These are phyloP conservation scores for Entonaema liquescens DNA, from an alignment of 495 filamentous ascomycete species.

Conservation along the genomic window DNA sequence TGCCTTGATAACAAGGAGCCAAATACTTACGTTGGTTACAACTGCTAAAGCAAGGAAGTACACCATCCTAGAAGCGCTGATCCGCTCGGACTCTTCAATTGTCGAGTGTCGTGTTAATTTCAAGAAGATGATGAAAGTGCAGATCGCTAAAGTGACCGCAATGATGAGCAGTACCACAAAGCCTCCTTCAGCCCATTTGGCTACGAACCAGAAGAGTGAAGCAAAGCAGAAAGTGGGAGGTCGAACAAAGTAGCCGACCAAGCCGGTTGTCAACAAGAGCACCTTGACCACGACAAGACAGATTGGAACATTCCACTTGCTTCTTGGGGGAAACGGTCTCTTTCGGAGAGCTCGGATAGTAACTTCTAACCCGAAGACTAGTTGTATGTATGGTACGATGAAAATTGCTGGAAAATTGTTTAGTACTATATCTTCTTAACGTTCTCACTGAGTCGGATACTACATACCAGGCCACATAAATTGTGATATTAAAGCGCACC, in stretches of 20 bases:
- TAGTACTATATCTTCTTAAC: constrained; percentile 27
- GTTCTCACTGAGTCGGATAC: not conserved
- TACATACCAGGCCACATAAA: constrained; percentile 59
- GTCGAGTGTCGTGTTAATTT: constrained; percentile 51
- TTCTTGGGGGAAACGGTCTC: constrained; percentile 51
- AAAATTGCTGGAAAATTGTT: constrained; percentile 50
- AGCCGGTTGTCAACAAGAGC: constrained; percentile 51
- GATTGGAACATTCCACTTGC: constrained; percentile 55
- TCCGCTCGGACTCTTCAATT: constrained; percentile 53
- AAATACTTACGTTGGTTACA: constrained; percentile 52
- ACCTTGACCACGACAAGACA: constrained; percentile 52
- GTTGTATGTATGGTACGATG: constrained; percentile 57
- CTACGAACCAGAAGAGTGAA: constrained; percentile 61
- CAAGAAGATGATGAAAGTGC: constrained; percentile 48
- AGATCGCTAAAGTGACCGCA: constrained; percentile 42
- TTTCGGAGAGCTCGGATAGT: constrained; percentile 51
- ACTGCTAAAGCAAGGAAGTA: constrained; percentile 54
- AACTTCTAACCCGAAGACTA: constrained; percentile 56
- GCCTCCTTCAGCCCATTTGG: constrained; percentile 53
- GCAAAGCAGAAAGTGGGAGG: constrained; percentile 54
- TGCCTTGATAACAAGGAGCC: not conserved
- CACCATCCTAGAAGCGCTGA: constrained; percentile 57
- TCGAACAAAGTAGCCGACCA: constrained; percentile 53
- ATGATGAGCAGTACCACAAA: constrained; percentile 52
- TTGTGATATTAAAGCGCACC: constrained; percentile 54